Percentiles rank a stretch among this genome's conserved stretches.
phyloP scores from a whole-genome alignment of 2,329 filamentous ascomycete species.

The Aspergillus sp. region DNA sequence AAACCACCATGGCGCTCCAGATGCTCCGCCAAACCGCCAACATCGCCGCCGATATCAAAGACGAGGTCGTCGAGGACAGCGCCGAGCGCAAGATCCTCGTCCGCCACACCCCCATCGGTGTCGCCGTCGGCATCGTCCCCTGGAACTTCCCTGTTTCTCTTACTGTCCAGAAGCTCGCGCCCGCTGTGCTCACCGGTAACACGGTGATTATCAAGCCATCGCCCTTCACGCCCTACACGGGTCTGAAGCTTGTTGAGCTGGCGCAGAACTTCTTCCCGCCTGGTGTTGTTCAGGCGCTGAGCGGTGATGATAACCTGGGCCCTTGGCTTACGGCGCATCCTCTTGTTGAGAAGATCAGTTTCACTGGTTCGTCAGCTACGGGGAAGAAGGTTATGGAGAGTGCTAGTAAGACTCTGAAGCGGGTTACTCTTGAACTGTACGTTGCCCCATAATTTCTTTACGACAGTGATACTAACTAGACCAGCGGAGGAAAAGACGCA shows the following conservation, averaged over 20 bases:
- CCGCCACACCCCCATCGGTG: constrained; percentile 41
- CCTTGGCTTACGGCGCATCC: constrained; percentile 54
- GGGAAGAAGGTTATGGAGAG: constrained; percentile 52
- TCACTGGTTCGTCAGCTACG: constrained; percentile 57
- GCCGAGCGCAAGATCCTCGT: constrained; percentile 35
- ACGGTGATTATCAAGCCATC: constrained; percentile 57
- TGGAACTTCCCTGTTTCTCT: constrained; percentile 56
- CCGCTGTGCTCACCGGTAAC: constrained; percentile 54
- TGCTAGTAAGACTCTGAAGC: constrained; percentile 54
- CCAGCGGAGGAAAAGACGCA: constrained; percentile 55
- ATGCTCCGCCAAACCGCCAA: constrained; percentile 22
- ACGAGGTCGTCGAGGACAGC: constrained; percentile 51
- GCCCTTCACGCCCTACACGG: constrained; percentile 52
- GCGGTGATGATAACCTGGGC: constrained; percentile 56
- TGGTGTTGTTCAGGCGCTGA: constrained; percentile 57
- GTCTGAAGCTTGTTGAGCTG: constrained; percentile 56
- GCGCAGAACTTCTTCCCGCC: constrained; percentile 52
- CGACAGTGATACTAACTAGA: background rate
- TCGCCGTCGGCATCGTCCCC: constrained; percentile 56
- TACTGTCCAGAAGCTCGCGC: constrained; percentile 51
- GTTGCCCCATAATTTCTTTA: background rate
- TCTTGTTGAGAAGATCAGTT: constrained; percentile 58
- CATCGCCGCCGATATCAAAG: constrained; percentile 16
- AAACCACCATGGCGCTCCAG: constrained; percentile 23
- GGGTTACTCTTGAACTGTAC: constrained; percentile 51